Conservation (phyloP, 2,329 filamentous ascomycete genomes). For the Fusarium cyanostomum region DNA sequence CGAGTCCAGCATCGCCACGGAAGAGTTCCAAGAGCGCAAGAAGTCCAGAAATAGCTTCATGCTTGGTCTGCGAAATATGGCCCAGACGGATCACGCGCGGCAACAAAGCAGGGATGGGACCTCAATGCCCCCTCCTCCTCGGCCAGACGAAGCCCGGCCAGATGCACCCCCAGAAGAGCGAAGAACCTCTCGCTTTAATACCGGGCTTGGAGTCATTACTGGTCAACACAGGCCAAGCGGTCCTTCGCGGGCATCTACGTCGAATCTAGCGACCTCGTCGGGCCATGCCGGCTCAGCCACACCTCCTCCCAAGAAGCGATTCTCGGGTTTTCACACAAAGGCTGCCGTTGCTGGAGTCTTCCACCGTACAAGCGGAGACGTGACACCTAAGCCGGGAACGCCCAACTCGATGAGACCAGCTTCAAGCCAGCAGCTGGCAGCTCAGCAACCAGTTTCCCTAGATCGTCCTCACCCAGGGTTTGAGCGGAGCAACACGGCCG, state of each 20-base stretch:
- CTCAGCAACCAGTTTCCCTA: conserved; percentile 20
- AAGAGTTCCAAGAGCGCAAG: conserved; percentile 50
- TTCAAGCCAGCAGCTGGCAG: conserved; percentile 20
- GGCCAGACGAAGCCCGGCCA: conserved; percentile 26
- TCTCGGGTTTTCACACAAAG: conserved; percentile 51
- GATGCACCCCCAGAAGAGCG: conserved; percentile 46
- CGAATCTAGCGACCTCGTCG: conserved; percentile 35
- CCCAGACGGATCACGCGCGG: conserved; percentile 19
- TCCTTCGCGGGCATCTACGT: conserved; percentile 36
- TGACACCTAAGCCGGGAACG: conserved; percentile 26
- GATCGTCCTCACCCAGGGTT: conserved; percentile 29
- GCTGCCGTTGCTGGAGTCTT: conserved; percentile 47
- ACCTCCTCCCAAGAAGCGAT: conserved; percentile 53
- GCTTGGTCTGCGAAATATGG: conserved; percentile 27
- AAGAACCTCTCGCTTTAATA: conserved; percentile 53
- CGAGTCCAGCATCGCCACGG: conserved; percentile 53
- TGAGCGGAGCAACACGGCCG: conserved; percentile 38
- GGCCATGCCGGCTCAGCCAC: conserved; percentile 16
- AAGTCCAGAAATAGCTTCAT: conserved; percentile 55
- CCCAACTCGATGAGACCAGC: conserved; percentile 31
- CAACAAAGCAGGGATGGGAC: conserved; percentile 26
- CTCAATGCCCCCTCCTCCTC: conserved; percentile 29
- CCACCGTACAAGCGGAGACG: conserved; percentile 35
- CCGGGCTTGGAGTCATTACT: conserved; percentile 34
- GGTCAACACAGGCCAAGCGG: conserved; percentile 28